These are phyloP conservation scores for Ambrosiella cleistominuta DNA, from an alignment of 2,329 filamentous ascomycete genomes.

Conservation along the genomic window DNA sequence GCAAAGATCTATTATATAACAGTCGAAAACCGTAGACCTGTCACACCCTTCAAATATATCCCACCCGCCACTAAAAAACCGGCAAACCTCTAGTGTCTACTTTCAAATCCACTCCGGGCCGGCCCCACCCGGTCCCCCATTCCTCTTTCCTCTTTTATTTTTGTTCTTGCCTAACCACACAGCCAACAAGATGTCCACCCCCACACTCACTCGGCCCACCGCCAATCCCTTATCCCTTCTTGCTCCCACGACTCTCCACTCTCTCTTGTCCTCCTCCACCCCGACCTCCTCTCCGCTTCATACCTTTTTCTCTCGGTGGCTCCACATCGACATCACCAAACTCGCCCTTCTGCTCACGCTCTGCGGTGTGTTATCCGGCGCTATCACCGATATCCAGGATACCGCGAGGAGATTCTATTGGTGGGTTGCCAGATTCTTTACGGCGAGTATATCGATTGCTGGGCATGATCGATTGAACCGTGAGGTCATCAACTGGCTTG, in stretches of 20 bases:
- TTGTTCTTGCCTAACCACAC: neutral
- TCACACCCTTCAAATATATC: too few species aligned
- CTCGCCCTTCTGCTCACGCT: conserved; percentile 20
- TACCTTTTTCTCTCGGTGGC: conserved; percentile 20
- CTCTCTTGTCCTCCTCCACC: conserved; percentile 5
- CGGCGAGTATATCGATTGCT: conserved; percentile 22
- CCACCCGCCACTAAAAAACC: too few species aligned
- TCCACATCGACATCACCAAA: conserved; percentile 21
- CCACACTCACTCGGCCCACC: neutral
- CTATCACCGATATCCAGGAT: conserved; percentile 18
- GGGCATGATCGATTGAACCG: conserved; percentile 22
- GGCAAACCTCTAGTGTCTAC: too few species aligned
- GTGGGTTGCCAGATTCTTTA: conserved; percentile 22
- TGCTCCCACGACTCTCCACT: neutral
- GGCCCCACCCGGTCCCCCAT: too few species aligned
- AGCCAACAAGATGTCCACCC: neutral
- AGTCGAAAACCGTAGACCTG: too few species aligned
- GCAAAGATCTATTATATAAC: too few species aligned
- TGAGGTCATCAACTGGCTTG: conserved; percentile 24
- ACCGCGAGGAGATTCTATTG: conserved; percentile 20
- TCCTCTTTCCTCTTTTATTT: too few species aligned
- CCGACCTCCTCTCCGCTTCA: conserved; percentile 5
- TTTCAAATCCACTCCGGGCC: too few species aligned
- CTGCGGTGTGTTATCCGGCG: conserved; percentile 20
- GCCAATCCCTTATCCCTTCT: conserved; percentile 1